Evolutionary conservation across 2,329 filamentous ascomycete species (phyloP).

Genomic region (Dissoconium aciculare): DNA sequence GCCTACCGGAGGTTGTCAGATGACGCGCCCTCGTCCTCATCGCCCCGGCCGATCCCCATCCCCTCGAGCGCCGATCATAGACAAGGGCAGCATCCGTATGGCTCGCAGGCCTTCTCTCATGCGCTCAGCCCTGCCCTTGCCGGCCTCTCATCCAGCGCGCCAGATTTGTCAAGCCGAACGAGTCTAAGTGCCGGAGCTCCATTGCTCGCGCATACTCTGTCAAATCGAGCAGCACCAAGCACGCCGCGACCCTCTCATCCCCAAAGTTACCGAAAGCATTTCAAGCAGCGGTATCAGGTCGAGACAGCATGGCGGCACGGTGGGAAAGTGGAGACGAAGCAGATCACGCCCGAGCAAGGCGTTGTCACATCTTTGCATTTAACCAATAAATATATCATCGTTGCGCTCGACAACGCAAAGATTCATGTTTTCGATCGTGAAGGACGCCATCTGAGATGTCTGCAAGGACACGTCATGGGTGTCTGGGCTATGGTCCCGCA

Average conservation of each 20-base stretch:
- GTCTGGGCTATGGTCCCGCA: conserved; percentile 99
- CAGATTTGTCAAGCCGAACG: conserved; percentile 28
- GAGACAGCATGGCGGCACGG: conserved; percentile 94
- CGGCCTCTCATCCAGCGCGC: conserved; percentile 32
- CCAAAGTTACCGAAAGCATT: conserved; percentile 85
- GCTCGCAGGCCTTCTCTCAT: conserved; percentile 14
- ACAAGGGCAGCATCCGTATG: conserved; percentile 18
- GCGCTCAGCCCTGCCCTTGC: conserved; percentile 17
- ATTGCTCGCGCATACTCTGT: conserved; percentile 15
- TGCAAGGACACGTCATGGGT: conserved; percentile 95
- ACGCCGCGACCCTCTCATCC: conserved; percentile 41
- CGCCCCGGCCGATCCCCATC: conserved; percentile 11
- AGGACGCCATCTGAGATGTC: conserved; percentile 71
- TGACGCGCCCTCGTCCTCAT: conserved; percentile 17
- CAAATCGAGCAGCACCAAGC: conserved; percentile 23
- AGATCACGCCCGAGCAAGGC: conserved; percentile 91
- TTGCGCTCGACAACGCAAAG: conserved; percentile 93
- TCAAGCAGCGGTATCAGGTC: conserved; percentile 93
- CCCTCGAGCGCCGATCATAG: conserved; percentile 8
- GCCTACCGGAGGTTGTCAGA: conserved; percentile 55
- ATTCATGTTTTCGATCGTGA: conserved; percentile 96
- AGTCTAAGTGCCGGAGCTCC: conserved; percentile 13
- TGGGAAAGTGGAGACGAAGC: conserved; percentile 65
- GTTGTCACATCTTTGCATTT: conserved; percentile 93
- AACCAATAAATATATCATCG: conserved; percentile 91